Base-by-base conservation (phyloP, 2,329 filamentous ascomycete genomes). In the Cladosporium sphaerospermum region DNA sequence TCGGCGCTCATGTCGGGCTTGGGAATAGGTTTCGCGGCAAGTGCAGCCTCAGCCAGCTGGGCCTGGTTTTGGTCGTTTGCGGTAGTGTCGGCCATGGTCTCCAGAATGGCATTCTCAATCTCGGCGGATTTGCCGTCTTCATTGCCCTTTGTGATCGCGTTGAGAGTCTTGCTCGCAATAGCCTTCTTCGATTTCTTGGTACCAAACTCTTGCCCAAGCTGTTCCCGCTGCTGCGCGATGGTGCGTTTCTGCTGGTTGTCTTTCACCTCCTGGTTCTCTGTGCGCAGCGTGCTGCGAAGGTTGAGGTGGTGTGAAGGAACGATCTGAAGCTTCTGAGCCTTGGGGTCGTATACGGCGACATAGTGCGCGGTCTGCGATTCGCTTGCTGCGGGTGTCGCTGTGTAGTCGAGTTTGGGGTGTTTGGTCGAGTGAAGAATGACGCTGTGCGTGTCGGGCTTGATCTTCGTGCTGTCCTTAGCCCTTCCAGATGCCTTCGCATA, bases 181-280 rank as follows among this genome's bases (percentile, higher is more conserved):
- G 82, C 85, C 72, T 91, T 92, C 76, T 84, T 86, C 18, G 88
- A 86, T 71, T 91, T 92, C 74, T 88, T 90, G 23, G 88, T 92
- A 67, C 89, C 89, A 64, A 95, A 95, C 32, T 85, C 83, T 62
- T 87, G 79, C 39, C 86, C 87, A 10, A 95, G 81, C 2, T 84
- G 81, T 61, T 83, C 84, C 61, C 81, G 81, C 64, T 80, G 79
- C 28, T 85, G 80, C 62, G 78, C 73, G 63, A 78, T 79, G n/a
- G 61, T 64, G 19, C 59, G 57, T 14, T 57, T 56, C 11, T 44
- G 42, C 59, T 69, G 53, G 53, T 62, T 54, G 61, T 65, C 53
- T 34, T 61, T 63, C 45, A 73, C 64, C 54, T 75, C 72, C 40
- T 72, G 67, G 4, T 64, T 64, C 57, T 75, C 73, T 39, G 73